Percentiles rank a stretch among this genome's conserved stretches.
These are phyloP conservation scores for Salinomyces thailandicus DNA, from an alignment of 2,329 filamentous ascomycete genomes.

Conservation along the genomic window DNA sequence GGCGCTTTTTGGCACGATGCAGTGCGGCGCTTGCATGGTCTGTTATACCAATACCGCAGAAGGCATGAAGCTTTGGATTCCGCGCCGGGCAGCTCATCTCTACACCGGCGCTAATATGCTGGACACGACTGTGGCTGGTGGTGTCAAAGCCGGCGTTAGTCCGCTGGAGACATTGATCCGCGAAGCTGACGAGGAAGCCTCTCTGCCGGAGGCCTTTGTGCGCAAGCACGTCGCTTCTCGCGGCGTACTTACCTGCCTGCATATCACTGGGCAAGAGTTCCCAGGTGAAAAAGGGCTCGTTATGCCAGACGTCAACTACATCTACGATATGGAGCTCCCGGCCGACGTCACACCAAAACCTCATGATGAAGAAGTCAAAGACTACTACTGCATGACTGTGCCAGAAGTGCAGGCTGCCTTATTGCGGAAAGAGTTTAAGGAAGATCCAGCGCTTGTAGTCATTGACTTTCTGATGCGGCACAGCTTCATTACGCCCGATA, in stretches of 20 bases:
- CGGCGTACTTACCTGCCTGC: constrained; percentile 74
- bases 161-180: constrained; percentile 74
- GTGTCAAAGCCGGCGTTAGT: constrained; percentile 68
- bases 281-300: constrained; percentile 62
- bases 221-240: constrained; percentile 2
- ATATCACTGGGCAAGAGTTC: constrained; percentile 34
- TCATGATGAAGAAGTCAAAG: constrained; percentile 82
- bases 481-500: constrained; percentile 62
- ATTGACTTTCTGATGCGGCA: constrained; percentile 85
- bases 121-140: constrained; percentile 87
- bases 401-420: constrained; percentile 65
- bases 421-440: constrained; percentile 69
- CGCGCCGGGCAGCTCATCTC: constrained; percentile 63
- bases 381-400: constrained; percentile 67
- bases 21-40: constrained; percentile 70
- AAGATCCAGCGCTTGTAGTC: constrained; percentile 75
- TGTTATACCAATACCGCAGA: constrained; percentile 49
- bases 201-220: constrained; percentile 60
- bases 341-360: constrained; percentile 58
- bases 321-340: constrained; percentile 77
- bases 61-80: constrained; percentile 73
- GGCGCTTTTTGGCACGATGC: constrained; percentile 62
- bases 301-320: constrained; percentile 78
- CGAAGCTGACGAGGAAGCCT: constrained; percentile 80
- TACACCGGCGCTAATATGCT: constrained; percentile 81